A percentile compares a stretch with the other conserved stretches of the same genome.
Evolutionary conservation across 306 rosid species (phyloP).

Genomic region (Cicer chorassanicum): DNA sequence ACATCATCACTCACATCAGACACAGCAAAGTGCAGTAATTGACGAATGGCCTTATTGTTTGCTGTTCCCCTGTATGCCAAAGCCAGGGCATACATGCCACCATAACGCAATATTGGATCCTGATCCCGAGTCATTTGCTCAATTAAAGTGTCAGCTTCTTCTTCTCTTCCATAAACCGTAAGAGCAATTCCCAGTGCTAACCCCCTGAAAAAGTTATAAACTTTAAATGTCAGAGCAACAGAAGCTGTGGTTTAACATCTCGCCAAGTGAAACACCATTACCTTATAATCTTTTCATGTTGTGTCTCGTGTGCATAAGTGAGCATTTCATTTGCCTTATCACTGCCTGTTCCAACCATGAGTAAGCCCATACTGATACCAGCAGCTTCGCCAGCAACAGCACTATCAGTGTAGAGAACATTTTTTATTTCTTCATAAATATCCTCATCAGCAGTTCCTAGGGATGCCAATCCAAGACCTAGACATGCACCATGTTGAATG

Average conservation of each 20-base stretch:
- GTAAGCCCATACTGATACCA: slow-evolving; percentile 96
- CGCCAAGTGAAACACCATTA: slow-evolving; percentile 40
- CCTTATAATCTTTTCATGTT: slow-evolving; percentile 94
- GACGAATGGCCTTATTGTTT: slow-evolving; percentile 95
- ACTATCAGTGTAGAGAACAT: slow-evolving; percentile 88
- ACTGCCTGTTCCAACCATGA: slow-evolving; percentile 98
- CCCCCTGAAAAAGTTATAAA: slow-evolving; percentile 65
- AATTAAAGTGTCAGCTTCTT: slow-evolving; percentile 93
- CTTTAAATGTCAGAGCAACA: slow-evolving; percentile 37
- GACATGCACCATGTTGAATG: slow-evolving; percentile 97
- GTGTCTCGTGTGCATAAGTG: slow-evolving; percentile 95
- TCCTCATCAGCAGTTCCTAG: slow-evolving; percentile 96
- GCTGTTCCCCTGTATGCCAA: slow-evolving; percentile 96
- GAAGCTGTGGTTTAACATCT: slow-evolving; percentile 22
- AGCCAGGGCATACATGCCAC: slow-evolving; percentile 99
- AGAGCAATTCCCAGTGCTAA: slow-evolving; percentile 92
- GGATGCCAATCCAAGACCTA: slow-evolving; percentile 97
- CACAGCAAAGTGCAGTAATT: slow-evolving; percentile 94
- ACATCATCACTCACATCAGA: slow-evolving; percentile 99
- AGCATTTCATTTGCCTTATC: slow-evolving; percentile 98
- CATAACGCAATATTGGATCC: slow-evolving; percentile 94
- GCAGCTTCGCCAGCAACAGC: slow-evolving; percentile 99
- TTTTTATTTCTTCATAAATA: slow-evolving; percentile 84
- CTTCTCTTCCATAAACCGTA: slow-evolving; percentile 97
- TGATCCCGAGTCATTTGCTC: slow-evolving; percentile 98